Evolutionary conservation across 2,329 filamentous ascomycete genomes (phyloP).

Genomic region (Fusarium graminum): DNA sequence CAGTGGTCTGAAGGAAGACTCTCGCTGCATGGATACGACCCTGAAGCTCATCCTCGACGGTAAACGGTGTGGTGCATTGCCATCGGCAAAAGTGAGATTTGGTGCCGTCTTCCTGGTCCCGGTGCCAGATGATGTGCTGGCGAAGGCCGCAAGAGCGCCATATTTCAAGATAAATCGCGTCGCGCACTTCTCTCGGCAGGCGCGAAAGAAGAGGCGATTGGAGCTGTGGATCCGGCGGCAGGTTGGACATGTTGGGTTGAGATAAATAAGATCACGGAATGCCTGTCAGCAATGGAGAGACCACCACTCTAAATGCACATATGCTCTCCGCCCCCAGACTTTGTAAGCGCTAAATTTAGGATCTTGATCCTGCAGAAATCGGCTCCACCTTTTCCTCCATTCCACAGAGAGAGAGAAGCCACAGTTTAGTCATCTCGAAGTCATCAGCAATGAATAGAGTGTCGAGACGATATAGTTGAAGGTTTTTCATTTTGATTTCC

Average conservation of each 20-base stretch:
- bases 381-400: no score
- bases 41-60: constrained; percentile 14
- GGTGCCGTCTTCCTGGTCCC: not conserved
- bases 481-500: no score
- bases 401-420: no score
- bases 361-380: no score
- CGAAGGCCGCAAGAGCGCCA: constrained; percentile 17
- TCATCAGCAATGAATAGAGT: no score
- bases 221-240: not conserved
- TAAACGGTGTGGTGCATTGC: constrained; percentile 16
- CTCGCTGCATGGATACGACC: not conserved
- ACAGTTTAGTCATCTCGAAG: no score
- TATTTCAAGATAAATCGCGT: constrained; percentile 8
- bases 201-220: not conserved
- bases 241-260: not conserved
- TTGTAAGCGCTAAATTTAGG: not conserved
- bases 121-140: constrained; percentile 20
- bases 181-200: constrained; percentile 12
- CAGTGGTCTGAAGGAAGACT: not conserved
- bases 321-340: not conserved
- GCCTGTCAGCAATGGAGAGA: not conserved
- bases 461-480: no score
- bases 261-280: not conserved
- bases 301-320: not conserved
- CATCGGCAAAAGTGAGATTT: constrained; percentile 22